Percentiles rank a stretch among this genome's conserved stretches.
Conservation (phyloP, 1,284 basidiomycete genomes). For the Agaricales sp. region DNA sequence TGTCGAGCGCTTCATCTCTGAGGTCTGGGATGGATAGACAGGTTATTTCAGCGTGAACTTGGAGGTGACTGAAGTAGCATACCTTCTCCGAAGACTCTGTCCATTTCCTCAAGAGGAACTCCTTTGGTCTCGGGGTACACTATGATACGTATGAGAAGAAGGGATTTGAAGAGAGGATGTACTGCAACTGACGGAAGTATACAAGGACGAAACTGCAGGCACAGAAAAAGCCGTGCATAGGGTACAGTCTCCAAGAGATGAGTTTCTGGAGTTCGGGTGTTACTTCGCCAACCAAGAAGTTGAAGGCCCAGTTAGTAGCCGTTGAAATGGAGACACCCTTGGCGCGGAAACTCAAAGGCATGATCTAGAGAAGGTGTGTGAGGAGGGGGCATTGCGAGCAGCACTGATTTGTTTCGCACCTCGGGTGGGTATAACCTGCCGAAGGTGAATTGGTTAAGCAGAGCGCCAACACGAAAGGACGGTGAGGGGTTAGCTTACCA, state of each 20-base stretch:
- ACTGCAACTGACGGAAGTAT: slow-evolving; percentile 64
- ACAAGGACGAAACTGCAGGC: slow-evolving; percentile 78
- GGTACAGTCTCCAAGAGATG: slow-evolving; percentile 90
- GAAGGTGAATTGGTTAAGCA: slow-evolving; percentile 69
- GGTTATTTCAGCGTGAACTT: slow-evolving; percentile 6
- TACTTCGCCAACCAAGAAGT: slow-evolving; percentile 82
- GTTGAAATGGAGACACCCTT: slow-evolving; percentile 91
- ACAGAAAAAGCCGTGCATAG: slow-evolving; percentile 95
- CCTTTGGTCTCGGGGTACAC: slow-evolving; percentile 81
- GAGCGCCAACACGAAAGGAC: too few relatives aligned
- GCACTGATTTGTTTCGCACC: slow-evolving; percentile 25
- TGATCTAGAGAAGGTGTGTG: slow-evolving; percentile 50
- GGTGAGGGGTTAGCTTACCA: slow-evolving; percentile 10
- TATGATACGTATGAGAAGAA: slow-evolving; percentile 19
- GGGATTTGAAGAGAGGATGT: slow-evolving; percentile 16
- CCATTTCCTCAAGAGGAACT: slow-evolving; percentile 76
- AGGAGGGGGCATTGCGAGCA: slow-evolving; percentile 4
- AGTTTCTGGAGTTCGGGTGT: slow-evolving; percentile 86
- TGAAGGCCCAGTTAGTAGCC: slow-evolving; percentile 56
- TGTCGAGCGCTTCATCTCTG: slow-evolving; percentile 55
- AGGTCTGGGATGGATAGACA: slow-evolving; percentile 30
- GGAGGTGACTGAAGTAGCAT: slow-evolving; percentile 6
- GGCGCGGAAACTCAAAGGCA: slow-evolving; percentile 82
- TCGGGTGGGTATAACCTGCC: slow-evolving; percentile 88
- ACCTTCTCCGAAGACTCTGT: slow-evolving; percentile 77